Evolutionary conservation across 192 early-diverging fungal species (phyloP).

Genomic region (Gonapodya prolifera): DNA sequence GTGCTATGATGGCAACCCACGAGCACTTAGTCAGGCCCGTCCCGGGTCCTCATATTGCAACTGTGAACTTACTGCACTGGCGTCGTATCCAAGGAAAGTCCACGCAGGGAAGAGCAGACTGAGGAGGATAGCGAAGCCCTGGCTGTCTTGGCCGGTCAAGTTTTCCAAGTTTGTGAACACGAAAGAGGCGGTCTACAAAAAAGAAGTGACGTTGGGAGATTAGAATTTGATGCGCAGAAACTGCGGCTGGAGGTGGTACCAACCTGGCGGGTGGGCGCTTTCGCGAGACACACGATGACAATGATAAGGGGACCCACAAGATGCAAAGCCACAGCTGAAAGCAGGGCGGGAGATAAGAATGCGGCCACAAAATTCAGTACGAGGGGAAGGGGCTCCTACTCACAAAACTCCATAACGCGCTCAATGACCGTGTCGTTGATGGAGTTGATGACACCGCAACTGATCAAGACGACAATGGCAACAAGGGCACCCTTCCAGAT

Average conservation of each 20-base stretch:
- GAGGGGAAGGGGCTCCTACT: not conserved
- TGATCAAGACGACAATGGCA: not conserved
- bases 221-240: not conserved
- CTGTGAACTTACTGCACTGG: slow-evolving; percentile 12
- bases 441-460: not conserved
- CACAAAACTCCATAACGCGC: not conserved
- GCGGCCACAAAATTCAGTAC: not conserved
- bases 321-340: slow-evolving; percentile 18
- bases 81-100: slow-evolving; percentile 28
- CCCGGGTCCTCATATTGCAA: too few species aligned
- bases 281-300: slow-evolving; percentile 24
- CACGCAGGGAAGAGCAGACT: slow-evolving; percentile 25
- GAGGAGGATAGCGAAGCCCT: slow-evolving; percentile 20
- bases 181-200: not conserved
- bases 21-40: not conserved
- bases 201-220: slow-evolving; percentile 9
- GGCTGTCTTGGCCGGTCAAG: slow-evolving; percentile 14
- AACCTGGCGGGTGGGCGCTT: slow-evolving; percentile 12
- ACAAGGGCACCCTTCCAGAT: not conserved
- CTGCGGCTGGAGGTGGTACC: not conserved
- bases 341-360: not conserved
- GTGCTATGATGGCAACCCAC: slow-evolving; percentile 10
- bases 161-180: slow-evolving; percentile 23
- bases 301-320: slow-evolving; percentile 25
- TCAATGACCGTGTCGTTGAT: not conserved